Percentiles rank a stretch among this genome's conserved stretches.
phyloP scores from a whole-genome alignment of 164 flowering plant species.

The Chimonanthus salicifolius region DNA sequence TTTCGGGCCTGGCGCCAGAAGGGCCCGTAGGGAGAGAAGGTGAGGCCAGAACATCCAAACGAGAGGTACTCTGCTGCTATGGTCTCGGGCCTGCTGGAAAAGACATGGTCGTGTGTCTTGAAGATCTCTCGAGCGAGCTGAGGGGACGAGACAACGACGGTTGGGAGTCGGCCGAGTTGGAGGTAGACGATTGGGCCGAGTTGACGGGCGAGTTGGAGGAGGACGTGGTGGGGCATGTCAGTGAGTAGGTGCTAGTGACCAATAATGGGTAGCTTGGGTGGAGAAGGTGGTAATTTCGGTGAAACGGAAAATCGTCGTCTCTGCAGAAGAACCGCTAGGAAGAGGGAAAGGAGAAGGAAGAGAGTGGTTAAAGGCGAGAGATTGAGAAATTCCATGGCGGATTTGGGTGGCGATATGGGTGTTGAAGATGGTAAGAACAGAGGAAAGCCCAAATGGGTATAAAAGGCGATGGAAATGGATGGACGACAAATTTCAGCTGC shows the following conservation, averaged over 20 bases:
- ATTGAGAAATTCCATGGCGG: neutral
- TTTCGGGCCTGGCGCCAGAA: constrained; percentile 27
- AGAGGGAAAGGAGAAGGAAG: constrained; percentile 6
- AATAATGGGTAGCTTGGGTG: constrained; percentile 23
- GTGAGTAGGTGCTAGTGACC: constrained; percentile 27
- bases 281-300: constrained; percentile 24
- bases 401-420: too few relatives aligned
- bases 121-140: constrained; percentile 21
- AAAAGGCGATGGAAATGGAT: too few relatives aligned
- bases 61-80: constrained; percentile 23
- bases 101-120: constrained; percentile 20
- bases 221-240: constrained; percentile 25
- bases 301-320: constrained; percentile 13
- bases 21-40: constrained; percentile 26
- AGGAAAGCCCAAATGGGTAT: too few relatives aligned
- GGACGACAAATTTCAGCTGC: too few relatives aligned
- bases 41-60: constrained; percentile 23
- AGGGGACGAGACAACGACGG: constrained; percentile 31
- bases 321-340: constrained; percentile 10
- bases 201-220: constrained; percentile 16
- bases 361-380: constrained; percentile 3
- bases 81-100: constrained; percentile 31
- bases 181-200: constrained; percentile 27
- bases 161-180: constrained; percentile 24
- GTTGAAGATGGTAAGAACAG: too few relatives aligned